Base-by-base conservation (phyloP, 805 yeast species). In the Ogataea polymorpha region DNA sequence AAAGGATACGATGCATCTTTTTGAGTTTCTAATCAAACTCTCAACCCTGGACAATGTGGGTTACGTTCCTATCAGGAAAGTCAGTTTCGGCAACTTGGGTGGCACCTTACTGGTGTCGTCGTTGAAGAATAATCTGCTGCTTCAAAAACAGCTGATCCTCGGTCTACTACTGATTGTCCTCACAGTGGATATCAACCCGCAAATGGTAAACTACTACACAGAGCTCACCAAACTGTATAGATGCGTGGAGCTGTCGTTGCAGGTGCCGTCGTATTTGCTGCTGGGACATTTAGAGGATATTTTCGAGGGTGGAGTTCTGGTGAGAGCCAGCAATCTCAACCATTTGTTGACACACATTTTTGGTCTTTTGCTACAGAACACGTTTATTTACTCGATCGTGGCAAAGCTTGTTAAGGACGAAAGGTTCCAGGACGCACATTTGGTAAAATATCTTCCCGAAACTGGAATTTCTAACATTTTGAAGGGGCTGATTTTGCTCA, bases 11-110 rank as follows among this genome's bases (percentile, higher is more conserved):
- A 51, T 70, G 26, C 41, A 62, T 2, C 44, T 65, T 3, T 59
- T 77, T 24, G 63, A 71, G 24, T 61, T 63, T 27, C 46, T 75
- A 8, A 49, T 71, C 7, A 34, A 41, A 4, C 30, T 59, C 53
- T 40, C 61, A 45, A 41, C 67, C 53, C 32, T 37, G n/a, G 50
- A 52, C 25, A 33, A 35, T 13, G 32, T 45, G 1, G 53, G 45
- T 2, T 52, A 45, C 39, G 46, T 39, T 12, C 54, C 56, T 4
- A 39, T 57, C 23, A 41, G 35, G 20, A 45, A 46, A 16, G 50
- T 51, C 17, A 40, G 39, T 14, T 49, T 61, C 36, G 62, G 63
- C 6, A 32, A 42, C 14, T 35, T 59, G 2, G 65, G 63, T 8
- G 49, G 46, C 5, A 31, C 48, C 2, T 21, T 62, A 1, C 42